Conservation (phyloP, 257 asterid species). For the Rhazya stricta region DNA sequence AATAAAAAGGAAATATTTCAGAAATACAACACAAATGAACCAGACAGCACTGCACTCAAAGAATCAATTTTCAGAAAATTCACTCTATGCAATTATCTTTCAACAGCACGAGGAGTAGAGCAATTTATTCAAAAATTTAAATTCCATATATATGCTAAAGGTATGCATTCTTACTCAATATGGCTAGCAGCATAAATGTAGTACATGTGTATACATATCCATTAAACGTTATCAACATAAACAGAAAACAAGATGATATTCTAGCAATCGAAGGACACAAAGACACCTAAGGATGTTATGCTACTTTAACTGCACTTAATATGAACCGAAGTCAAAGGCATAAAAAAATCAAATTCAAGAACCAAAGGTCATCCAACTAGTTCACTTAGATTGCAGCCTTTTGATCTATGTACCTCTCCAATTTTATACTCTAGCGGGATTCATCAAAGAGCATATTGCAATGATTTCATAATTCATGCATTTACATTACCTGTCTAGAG, state of each 20-base stretch:
- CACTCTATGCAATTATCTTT: background rate
- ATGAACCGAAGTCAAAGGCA: background rate
- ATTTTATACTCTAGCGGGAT: background rate
- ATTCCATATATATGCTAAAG: background rate
- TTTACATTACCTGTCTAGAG: conserved; percentile 59
- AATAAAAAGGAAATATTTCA: conserved; percentile 1
- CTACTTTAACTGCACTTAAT: background rate
- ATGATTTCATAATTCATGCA: conserved; percentile 18
- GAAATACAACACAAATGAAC: background rate
- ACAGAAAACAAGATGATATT: background rate
- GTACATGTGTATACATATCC: background rate
- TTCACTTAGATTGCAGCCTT: background rate
- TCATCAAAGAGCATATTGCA: background rate
- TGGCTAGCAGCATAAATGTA: background rate
- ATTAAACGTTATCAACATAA: background rate
- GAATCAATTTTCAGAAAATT: background rate
- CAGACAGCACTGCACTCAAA: background rate
- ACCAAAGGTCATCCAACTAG: conserved; percentile 3
- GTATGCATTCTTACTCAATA: background rate
- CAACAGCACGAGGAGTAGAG: background rate
- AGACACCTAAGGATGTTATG: background rate
- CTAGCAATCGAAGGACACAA: background rate
- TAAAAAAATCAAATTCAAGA: background rate
- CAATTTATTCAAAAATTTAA: background rate
- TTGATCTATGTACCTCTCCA: conserved; percentile 1